A percentile compares a stretch with the other conserved stretches of the same genome.
phyloP scores from a whole-genome alignment of 2,329 filamentous ascomycete genomes.

The Metarhizium guizhouense region DNA sequence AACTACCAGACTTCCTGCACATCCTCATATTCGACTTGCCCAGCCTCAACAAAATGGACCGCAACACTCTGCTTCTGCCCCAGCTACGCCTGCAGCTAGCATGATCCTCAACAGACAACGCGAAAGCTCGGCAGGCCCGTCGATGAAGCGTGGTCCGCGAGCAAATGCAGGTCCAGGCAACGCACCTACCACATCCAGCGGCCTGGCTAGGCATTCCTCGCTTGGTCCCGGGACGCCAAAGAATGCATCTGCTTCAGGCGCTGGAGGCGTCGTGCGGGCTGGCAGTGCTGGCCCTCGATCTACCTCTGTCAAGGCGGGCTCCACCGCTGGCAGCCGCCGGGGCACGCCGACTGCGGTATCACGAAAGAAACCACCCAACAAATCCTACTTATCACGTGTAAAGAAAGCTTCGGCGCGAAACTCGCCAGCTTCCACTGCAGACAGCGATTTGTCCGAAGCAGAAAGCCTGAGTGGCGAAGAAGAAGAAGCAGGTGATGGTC shows the following conservation, averaged over 20 bases:
- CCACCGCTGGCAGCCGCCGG: constrained; percentile 34
- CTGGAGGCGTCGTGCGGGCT: constrained; percentile 31
- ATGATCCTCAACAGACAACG: constrained; percentile 49
- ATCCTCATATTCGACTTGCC: constrained; percentile 37
- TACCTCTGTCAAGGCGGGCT: constrained; percentile 34
- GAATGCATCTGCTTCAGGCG: constrained; percentile 17
- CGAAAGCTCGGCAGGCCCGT: constrained; percentile 52
- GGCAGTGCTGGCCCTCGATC: constrained; percentile 53
- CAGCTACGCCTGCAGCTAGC: constrained; percentile 50
- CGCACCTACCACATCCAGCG: constrained; percentile 43
- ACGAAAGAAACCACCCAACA: constrained; percentile 44
- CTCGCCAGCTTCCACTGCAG: constrained; percentile 53
- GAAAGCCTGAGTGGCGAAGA: constrained; percentile 47
- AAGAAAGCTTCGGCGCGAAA: constrained; percentile 50
- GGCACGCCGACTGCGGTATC: constrained; percentile 33
- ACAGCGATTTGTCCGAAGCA: constrained; percentile 57
- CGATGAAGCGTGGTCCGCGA: constrained; percentile 44
- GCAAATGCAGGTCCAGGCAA: constrained; percentile 37
- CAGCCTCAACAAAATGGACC: constrained; percentile 33
- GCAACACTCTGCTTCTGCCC: constrained; percentile 44
- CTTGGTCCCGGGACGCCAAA: constrained; percentile 56
- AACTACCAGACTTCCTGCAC: constrained; percentile 33
- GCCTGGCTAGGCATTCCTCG: constrained; percentile 53
- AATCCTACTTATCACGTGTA: constrained; percentile 54
- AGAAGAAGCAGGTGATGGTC: constrained; percentile 30